Conservation (phyloP, 306 rosid species). For the Calophaca sinica region DNA sequence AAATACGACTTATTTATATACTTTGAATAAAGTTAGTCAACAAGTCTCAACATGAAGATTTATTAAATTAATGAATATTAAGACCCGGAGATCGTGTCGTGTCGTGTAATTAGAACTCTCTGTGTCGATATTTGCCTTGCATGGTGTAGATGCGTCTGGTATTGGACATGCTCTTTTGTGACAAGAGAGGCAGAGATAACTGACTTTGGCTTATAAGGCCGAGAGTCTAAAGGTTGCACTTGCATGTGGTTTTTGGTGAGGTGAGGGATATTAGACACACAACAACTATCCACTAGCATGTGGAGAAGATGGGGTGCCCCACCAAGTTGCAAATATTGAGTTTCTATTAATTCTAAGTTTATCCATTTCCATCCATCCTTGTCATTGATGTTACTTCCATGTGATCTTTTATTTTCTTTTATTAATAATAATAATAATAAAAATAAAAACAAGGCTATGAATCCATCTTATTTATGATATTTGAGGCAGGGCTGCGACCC, state of each 20-base stretch:
- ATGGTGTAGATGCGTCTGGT: conserved; percentile 34
- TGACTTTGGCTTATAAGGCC: conserved; percentile 30
- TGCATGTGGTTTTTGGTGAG: conserved; percentile 45
- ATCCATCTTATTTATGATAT: conserved; percentile 36
- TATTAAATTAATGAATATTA: conserved; percentile 11
- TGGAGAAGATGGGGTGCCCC: conserved; percentile 43
- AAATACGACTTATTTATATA: conserved; percentile 23
- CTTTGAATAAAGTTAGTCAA: conserved; percentile 42
- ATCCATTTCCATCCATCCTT: conserved; percentile 51
- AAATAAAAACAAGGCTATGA: background rate
- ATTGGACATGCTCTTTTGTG: conserved; percentile 50
- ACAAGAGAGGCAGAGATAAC: conserved; percentile 36
- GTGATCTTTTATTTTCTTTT: conserved; percentile 25
- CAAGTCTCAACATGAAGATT: conserved; percentile 26
- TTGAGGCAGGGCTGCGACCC: conserved; percentile 14
- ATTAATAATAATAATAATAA: background rate
- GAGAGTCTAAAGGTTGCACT: conserved; percentile 31
- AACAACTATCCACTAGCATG: conserved; percentile 44
- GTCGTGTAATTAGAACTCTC: conserved; percentile 6
- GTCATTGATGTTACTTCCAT: conserved; percentile 50
- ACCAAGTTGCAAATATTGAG: conserved; percentile 43
- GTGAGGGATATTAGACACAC: conserved; percentile 30
- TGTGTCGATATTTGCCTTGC: background rate
- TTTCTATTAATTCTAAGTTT: background rate
- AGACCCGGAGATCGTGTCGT: background rate